Base-by-base conservation (phyloP, 2,329 filamentous ascomycete species). In the Calonectria pseudoreteaudii region DNA sequence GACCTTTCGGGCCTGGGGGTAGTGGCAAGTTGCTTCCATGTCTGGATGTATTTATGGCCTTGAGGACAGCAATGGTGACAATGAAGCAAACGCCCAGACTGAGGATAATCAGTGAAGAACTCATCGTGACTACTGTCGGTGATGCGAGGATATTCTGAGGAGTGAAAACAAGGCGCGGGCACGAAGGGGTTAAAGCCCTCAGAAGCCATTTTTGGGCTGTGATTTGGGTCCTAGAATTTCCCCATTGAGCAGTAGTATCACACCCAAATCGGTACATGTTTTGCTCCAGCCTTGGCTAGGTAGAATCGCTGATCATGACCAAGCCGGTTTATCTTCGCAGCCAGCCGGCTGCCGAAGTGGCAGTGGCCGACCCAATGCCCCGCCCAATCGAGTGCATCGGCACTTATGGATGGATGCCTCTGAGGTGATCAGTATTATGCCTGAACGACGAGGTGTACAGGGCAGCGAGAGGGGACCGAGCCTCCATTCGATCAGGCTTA, bases 1-100 rank as follows among this genome's bases (percentile, higher is more conserved):
- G 26, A 0, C 75, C 70, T 16, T 72, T 79, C 0, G 77, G 77
- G 0, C 77, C 77, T 1, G 77, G 77, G 1, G 77, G 77, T 2
- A 77, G 44, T 47, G 53, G 64, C 30, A 30, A 50, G 2, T 23
- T 47, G 44, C 20, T 23, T 7, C 44, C 44, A 47, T 47, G 5
- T 47, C n/a, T n/a, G 4, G 44, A 23, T 47, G n/a, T 7, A 1
- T 23, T 47, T 23, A 9, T 23, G 10, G 4, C 44, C n/a, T 11
- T 47, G 44, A 23, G 18, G 3, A 23, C 9, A n/a, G n/a, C 44
- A 47, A 47, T 47, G n/a, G 20, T 13, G 11, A 47, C 44, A 18
- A 47, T 23, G 44, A 47, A n/a, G 20, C 20, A 47, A 3, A 23
- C 10, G n/a, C 44, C 44, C 9, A 47, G 44, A 13, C 44, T 13